phyloP scores from a whole-genome alignment of 306 rosid species.

The Lupinus albus region DNA sequence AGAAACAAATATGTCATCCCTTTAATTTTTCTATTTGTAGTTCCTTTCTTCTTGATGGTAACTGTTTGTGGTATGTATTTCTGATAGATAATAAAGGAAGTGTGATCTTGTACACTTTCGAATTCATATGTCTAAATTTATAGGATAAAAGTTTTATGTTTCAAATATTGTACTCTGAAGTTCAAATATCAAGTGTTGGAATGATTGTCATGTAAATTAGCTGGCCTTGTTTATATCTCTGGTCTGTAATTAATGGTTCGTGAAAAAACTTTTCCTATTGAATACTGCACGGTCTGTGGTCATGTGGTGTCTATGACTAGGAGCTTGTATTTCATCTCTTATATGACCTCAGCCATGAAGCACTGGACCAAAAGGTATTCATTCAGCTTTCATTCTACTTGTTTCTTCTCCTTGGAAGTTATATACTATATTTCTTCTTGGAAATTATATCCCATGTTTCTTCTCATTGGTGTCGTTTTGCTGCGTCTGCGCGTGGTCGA shows the following conservation, averaged over 20 bases:
- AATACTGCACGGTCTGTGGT: neutral
- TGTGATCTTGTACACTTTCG: conserved; percentile 42
- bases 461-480: neutral
- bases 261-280: conserved; percentile 9
- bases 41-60: conserved; percentile 48
- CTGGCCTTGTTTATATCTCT: conserved; percentile 2
- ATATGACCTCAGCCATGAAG: conserved; percentile 1
- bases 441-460: conserved; percentile 1
- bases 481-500: neutral
- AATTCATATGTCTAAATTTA: conserved; percentile 47
- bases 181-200: conserved; percentile 44
- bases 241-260: conserved; percentile 12
- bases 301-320: conserved; percentile 9
- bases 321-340: conserved; percentile 15
- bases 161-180: conserved; percentile 53
- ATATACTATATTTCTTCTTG: too few species aligned
- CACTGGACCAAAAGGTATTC: neutral
- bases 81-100: conserved; percentile 69
- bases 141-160: conserved; percentile 55
- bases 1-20: conserved; percentile 49
- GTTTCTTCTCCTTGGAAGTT: neutral
- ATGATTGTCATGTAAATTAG: conserved; percentile 50
- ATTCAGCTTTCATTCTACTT: neutral
- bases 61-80: conserved; percentile 62
- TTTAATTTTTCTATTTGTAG: conserved; percentile 42